These are phyloP conservation scores for Podaxis sp. DNA, from an alignment of 768 basidiomycete species.

Conservation along the genomic window DNA sequence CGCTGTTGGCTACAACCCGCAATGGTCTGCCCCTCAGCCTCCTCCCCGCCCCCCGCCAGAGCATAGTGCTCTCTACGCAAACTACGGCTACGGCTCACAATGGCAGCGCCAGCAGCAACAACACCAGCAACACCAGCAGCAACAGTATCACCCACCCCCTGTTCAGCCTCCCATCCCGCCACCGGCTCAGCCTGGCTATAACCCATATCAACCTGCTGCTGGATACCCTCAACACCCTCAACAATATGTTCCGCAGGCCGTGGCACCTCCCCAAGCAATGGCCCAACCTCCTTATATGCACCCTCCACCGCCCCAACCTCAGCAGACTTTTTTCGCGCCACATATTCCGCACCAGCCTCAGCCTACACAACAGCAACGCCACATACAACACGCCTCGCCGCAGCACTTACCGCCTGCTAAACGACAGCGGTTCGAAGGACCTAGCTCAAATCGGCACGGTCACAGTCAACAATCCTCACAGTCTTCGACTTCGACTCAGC, in stretches of 20 bases:
- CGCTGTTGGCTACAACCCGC: conserved; percentile 54
- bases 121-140: conserved; percentile 46
- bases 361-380: conserved; percentile 47
- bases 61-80: conserved; percentile 84
- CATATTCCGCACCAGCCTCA: conserved; percentile 44
- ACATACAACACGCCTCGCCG: conserved; percentile 62
- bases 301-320: conserved; percentile 43
- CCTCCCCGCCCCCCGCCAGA: conserved; percentile 65
- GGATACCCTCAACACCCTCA: conserved; percentile 64
- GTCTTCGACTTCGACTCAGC: conserved; percentile 65
- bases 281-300: conserved; percentile 51
- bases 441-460: conserved; percentile 51
- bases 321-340: conserved; percentile 47
- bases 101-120: conserved; percentile 73
- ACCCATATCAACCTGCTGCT: conserved; percentile 71
- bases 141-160: conserved; percentile 53
- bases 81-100: conserved; percentile 87
- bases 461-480: conserved; percentile 49
- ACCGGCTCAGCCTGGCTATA: conserved; percentile 63
- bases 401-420: conserved; percentile 92
- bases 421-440: conserved; percentile 85
- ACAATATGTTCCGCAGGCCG: conserved; percentile 65
- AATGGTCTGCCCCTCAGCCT: conserved; percentile 66
- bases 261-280: conserved; percentile 50
- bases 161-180: conserved; percentile 55